Conservation (phyloP, 1,284 basidiomycete genomes). For the Anthracocystis panici-leucophaei region DNA sequence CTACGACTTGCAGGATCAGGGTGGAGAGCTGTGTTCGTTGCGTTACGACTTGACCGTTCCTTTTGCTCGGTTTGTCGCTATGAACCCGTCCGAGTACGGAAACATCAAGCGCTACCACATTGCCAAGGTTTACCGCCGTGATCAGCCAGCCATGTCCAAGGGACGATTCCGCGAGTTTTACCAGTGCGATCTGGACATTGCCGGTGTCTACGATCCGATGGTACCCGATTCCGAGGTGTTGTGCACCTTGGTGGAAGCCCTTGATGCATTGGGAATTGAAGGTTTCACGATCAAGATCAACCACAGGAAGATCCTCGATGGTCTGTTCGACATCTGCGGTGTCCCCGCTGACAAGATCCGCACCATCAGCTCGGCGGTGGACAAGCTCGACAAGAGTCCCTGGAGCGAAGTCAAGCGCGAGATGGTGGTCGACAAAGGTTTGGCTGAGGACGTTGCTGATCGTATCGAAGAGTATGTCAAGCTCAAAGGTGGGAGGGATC, state of each 20-base stretch:
- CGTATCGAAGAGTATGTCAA: slow-evolving; percentile 97
- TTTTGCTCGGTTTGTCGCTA: slow-evolving; percentile 93
- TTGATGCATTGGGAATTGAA: slow-evolving; percentile 82
- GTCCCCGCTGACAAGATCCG: slow-evolving; percentile 92
- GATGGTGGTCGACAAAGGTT: slow-evolving; percentile 95
- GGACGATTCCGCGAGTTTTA: slow-evolving; percentile 98
- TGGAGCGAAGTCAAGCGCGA: slow-evolving; percentile 95
- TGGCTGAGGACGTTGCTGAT: slow-evolving; percentile 86
- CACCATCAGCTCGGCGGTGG: slow-evolving; percentile 94
- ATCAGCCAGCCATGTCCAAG: slow-evolving; percentile 97
- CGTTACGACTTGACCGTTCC: slow-evolving; percentile 96
- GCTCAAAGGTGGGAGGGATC: slow-evolving; percentile 80
- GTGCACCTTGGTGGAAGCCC: slow-evolving; percentile 83
- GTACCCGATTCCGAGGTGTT: slow-evolving; percentile 95
- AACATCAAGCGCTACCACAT: slow-evolving; percentile 92
- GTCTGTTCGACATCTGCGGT: slow-evolving; percentile 95
- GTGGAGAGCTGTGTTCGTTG: slow-evolving; percentile 94
- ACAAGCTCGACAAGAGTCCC: slow-evolving; percentile 94
- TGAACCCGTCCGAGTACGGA: slow-evolving; percentile 81
- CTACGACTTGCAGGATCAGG: slow-evolving; percentile 97
- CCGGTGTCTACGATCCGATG: slow-evolving; percentile 90
- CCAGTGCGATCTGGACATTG: slow-evolving; percentile 97
- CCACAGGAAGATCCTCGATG: slow-evolving; percentile 96
- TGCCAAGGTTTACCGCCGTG: slow-evolving; percentile 95
- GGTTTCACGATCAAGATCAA: slow-evolving; percentile 95